phyloP scores from a whole-genome alignment of 208 protist species.

The Acanthamoeba healyi region DNA sequence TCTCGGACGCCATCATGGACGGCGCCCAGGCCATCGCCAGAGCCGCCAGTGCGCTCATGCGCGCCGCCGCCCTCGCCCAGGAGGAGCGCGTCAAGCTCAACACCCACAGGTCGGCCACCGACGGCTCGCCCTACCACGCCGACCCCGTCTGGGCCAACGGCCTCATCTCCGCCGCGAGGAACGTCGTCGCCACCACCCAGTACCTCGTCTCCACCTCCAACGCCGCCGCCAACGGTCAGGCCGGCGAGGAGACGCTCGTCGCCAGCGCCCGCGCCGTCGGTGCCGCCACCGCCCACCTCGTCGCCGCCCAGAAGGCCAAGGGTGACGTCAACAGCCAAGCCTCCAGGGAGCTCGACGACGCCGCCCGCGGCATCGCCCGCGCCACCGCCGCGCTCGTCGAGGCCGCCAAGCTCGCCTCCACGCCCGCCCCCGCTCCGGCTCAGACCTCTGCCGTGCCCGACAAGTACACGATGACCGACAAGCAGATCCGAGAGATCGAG shows the following conservation, averaged over 20 bases:
- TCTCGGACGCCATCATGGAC: constrained; percentile 51
- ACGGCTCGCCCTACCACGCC: constrained; percentile 27
- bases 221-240: not conserved
- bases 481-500: constrained; percentile 47
- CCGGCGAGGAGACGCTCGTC: constrained; percentile 2
- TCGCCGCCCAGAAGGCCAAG: constrained; percentile 20
- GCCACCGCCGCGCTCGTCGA: constrained; percentile 17
- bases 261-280: not conserved
- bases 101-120: not conserved
- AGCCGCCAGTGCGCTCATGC: constrained; percentile 18
- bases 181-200: constrained; percentile 25
- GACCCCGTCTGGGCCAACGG: constrained; percentile 24
- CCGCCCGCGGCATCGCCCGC: not conserved
- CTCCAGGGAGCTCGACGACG: not conserved
- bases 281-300: constrained; percentile 9
- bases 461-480: constrained; percentile 36
- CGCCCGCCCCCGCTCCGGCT: not conserved
- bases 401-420: constrained; percentile 14
- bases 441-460: not conserved
- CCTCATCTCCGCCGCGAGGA: not conserved
- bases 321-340: constrained; percentile 17
- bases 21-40: constrained; percentile 17
- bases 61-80: constrained; percentile 12
- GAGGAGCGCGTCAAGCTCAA: constrained; percentile 29
- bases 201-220: constrained; percentile 15